phyloP scores from a whole-genome alignment of 108 stramenopile species.

The Epithemia pelagica region DNA sequence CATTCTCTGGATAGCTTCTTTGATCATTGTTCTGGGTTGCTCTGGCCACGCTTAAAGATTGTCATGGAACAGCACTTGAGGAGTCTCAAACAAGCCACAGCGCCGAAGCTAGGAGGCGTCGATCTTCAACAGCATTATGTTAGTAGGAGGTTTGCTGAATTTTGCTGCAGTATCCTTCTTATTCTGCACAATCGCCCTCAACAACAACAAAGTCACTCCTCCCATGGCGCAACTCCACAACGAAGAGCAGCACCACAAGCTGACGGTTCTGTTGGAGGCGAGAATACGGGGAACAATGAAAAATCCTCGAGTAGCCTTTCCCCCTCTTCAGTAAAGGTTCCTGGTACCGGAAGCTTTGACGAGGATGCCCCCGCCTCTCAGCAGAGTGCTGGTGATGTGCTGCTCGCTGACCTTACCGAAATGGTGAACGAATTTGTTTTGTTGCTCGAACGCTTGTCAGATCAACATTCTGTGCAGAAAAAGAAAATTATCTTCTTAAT shows the following conservation, averaged over 20 bases:
- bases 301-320: background rate
- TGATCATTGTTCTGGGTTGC: constrained; percentile 81
- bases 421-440: constrained; percentile 68
- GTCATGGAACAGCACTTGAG: constrained; percentile 91
- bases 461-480: constrained; percentile 74
- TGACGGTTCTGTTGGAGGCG: background rate
- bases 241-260: background rate
- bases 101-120: constrained; percentile 81
- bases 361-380: background rate
- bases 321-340: background rate
- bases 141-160: constrained; percentile 93
- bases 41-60: constrained; percentile 96
- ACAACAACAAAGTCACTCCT: background rate
- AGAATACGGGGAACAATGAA: too few species aligned
- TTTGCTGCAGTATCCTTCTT: constrained; percentile 85
- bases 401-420: constrained; percentile 69
- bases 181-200: constrained; percentile 35
- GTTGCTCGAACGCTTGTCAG: constrained; percentile 76
- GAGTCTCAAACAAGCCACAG: constrained; percentile 75
- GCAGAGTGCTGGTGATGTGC: constrained; percentile 68
- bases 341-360: background rate
- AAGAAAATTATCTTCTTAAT: constrained; percentile 92
- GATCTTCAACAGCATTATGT: constrained; percentile 95
- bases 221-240: background rate
- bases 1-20: constrained; percentile 89